A percentile compares a stretch with the other conserved stretches of the same genome.
Evolutionary conservation across 2,329 filamentous ascomycete genomes (phyloP).

Genomic region (Talaromyces amestolkiae): DNA sequence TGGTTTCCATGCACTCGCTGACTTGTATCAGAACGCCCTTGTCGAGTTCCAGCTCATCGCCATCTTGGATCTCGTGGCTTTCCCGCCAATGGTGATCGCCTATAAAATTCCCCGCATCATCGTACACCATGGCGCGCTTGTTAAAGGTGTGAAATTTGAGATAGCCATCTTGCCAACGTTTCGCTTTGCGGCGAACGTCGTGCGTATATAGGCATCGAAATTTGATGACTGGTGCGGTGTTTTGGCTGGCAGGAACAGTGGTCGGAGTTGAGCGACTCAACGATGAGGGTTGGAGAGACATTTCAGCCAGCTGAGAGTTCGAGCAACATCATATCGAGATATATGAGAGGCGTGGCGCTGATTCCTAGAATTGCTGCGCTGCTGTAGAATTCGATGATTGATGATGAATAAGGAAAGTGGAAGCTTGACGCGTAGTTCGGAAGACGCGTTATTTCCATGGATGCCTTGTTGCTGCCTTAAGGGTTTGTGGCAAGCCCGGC

Average conservation of each 20-base stretch:
- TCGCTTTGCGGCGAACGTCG: slow-evolving; percentile 81
- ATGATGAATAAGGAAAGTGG: not conserved
- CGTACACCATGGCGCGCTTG: slow-evolving; percentile 84
- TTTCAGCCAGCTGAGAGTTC: slow-evolving; percentile 7
- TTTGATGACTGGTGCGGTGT: slow-evolving; percentile 73
- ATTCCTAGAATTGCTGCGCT: not conserved
- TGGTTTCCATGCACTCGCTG: slow-evolving; percentile 67
- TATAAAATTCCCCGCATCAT: slow-evolving; percentile 73
- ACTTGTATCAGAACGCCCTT: slow-evolving; percentile 77
- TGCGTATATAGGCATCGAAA: slow-evolving; percentile 84
- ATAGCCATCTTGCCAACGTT: slow-evolving; percentile 89
- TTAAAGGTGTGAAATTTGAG: slow-evolving; percentile 90
- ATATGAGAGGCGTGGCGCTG: not conserved
- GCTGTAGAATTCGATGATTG: not conserved
- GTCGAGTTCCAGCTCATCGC: slow-evolving; percentile 78
- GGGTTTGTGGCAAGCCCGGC: not conserved
- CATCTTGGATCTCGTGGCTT: slow-evolving; percentile 67
- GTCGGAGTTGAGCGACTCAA: slow-evolving; percentile 31
- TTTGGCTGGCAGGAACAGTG: slow-evolving; percentile 53
- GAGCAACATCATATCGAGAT: not conserved
- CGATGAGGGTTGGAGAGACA: slow-evolving; percentile 27
- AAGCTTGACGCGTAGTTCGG: not conserved
- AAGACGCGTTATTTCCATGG: not conserved
- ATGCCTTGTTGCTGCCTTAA: not conserved
- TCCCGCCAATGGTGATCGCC: slow-evolving; percentile 81